A percentile compares a stretch with the other conserved stretches of the same genome.
Conservation (phyloP, 495 filamentous ascomycete genomes). For the Hypoxylon rickii region DNA sequence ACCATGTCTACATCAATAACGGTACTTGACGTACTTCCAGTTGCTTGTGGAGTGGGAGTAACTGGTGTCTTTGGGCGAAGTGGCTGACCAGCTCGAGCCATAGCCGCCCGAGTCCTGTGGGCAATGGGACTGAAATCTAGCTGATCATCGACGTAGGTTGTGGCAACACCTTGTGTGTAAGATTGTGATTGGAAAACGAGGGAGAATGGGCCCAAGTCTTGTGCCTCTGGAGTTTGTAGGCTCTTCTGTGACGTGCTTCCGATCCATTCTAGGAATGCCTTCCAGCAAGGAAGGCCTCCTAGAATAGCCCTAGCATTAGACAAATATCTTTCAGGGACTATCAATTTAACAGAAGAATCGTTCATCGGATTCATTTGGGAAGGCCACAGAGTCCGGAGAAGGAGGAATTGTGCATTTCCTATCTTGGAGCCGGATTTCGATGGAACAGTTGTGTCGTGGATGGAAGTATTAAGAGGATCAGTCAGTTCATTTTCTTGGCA, state of each 20-base stretch:
- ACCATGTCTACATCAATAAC: neutral
- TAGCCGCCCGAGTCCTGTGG: neutral
- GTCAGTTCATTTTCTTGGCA: neutral
- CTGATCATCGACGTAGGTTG: neutral
- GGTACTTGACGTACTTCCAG: neutral
- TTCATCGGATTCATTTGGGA: neutral
- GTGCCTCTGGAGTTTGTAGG: neutral
- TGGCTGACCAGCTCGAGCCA: neutral
- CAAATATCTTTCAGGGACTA: neutral
- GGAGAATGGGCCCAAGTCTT: neutral
- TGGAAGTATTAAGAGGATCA: no score
- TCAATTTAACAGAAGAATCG: neutral
- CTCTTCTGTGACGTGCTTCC: neutral
- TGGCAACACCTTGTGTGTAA: neutral
- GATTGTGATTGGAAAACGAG: neutral
- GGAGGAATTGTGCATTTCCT: neutral
- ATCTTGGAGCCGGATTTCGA: neutral
- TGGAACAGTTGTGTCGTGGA: no score
- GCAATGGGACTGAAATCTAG: neutral
- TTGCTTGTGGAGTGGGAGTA: neutral
- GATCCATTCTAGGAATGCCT: neutral
- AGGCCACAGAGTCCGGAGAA: neutral
- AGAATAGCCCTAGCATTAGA: neutral
- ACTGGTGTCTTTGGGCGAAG: neutral
- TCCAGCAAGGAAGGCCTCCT: neutral